phyloP scores from a whole-genome alignment of 345 rosid genomes.

The Hypericum androsaemum region DNA sequence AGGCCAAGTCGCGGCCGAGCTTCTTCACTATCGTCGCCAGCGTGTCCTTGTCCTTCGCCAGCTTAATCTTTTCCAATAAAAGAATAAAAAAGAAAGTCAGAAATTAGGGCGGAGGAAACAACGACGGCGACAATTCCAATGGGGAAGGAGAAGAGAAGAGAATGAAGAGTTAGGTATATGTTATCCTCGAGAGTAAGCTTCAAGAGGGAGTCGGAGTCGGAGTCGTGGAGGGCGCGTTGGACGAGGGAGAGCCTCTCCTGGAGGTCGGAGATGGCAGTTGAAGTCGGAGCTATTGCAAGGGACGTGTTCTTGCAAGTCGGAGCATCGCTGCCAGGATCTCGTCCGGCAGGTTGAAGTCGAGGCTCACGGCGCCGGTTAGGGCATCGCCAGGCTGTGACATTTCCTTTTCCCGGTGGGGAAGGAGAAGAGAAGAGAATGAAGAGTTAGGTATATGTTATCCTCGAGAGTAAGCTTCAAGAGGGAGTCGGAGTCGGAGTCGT shows the following conservation, averaged over 20 bases:
- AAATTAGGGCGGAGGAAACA: too few relatives aligned
- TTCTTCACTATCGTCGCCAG: constrained; percentile 62
- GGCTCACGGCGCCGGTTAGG: constrained; percentile 18
- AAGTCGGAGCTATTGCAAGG: constrained; percentile 88
- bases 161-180: constrained; percentile 24
- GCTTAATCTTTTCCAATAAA: constrained; percentile 42
- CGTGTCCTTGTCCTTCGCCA: constrained; percentile 67
- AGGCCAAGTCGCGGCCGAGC: constrained; percentile 68
- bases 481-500: constrained; percentile 59
- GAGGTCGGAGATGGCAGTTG: constrained; percentile 51
- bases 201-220: constrained; percentile 51
- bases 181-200: constrained; percentile 55
- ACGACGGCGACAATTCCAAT: neutral
- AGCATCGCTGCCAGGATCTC: constrained; percentile 72
- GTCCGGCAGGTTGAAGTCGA: constrained; percentile 57
- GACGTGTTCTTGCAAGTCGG: constrained; percentile 94
- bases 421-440: neutral
- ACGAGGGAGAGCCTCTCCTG: constrained; percentile 38
- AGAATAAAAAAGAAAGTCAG: constrained; percentile 11
- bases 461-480: constrained; percentile 40
- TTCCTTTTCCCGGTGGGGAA: neutral
- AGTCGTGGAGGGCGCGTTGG: constrained; percentile 42
- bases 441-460: constrained; percentile 46
- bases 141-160: neutral
- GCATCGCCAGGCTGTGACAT: constrained; percentile 26